Evolutionary conservation across 139 green algal genomes (phyloP), one percentile per base, ranked within the genome.

Genomic region (Trebouxia sp.): DNA sequence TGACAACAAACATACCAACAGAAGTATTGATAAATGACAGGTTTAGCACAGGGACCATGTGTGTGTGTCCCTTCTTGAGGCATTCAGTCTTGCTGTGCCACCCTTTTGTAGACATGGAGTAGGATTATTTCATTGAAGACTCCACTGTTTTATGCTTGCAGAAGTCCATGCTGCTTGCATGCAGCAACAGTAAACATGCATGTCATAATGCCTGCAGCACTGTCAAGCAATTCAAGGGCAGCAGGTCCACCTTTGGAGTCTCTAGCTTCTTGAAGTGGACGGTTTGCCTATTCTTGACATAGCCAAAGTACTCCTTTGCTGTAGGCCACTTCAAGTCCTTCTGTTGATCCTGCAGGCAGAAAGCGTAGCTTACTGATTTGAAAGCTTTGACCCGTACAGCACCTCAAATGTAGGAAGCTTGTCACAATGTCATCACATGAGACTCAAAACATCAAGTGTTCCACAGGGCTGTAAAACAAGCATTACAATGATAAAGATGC

Each of bases 211-310:
- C 42, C 26, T 39, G 45, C 66, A 30, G 0, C 74, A 67, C 9
- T 30, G 38, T 20, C 17, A n/a, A 37, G 20, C 53, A 32, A 50
- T 22, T 35, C 45, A 69, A 42, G 30, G 15, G 0, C 35, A 32
- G 30, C 4, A 35, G 14, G 5, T n/a, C 28, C 24, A 81, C 83
- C 74, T 88, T 87, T 6, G 83, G 77, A 56, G 82, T 80, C 8
- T 92, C 87, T 35, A 96, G 77, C 42, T 55, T 84, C 76, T 85
- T 83, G 87, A 97, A 97, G 41, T 80, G 83, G 5, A 97, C 90
- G 5, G 89, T 58, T 55, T 87, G 87, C 10, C 87, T 72, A 42
- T 91, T 86, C 65, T 84, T 85, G 22, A 97, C 85, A 84, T 96
- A 94, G 32, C 89, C 35, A 75, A 98, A 51, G 80, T 91, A 98